phyloP scores from a whole-genome alignment of 2,329 filamentous ascomycete genomes.

The Colletotrichum phormii region DNA sequence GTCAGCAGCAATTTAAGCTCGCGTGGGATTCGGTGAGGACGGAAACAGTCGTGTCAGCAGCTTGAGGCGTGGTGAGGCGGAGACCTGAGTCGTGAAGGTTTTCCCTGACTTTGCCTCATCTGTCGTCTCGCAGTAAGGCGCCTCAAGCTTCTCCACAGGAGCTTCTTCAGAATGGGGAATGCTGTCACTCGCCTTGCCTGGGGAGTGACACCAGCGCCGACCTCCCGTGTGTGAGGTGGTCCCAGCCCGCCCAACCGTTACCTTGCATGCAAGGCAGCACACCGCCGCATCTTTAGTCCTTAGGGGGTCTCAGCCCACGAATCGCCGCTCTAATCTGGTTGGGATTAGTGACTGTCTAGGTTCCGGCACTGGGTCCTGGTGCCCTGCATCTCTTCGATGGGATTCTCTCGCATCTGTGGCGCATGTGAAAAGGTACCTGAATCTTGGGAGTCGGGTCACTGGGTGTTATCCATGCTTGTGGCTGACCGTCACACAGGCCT shows the following conservation, averaged over 20 bases:
- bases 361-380: slow-evolving; percentile 15
- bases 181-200: slow-evolving; percentile 12
- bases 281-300: slow-evolving; percentile 7
- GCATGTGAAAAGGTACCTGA: slow-evolving; percentile 5
- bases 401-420: slow-evolving; percentile 14
- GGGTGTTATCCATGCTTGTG: slow-evolving; percentile 23
- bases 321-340: slow-evolving; percentile 19
- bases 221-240: slow-evolving; percentile 25
- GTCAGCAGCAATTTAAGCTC: background rate
- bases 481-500: slow-evolving; percentile 24
- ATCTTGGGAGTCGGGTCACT: slow-evolving; percentile 8
- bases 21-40: background rate
- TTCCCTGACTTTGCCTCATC: background rate
- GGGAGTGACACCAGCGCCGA: slow-evolving; percentile 28
- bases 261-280: slow-evolving; percentile 22
- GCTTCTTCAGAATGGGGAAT: slow-evolving; percentile 22
- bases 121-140: background rate
- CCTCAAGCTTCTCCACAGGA: slow-evolving; percentile 26
- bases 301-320: background rate
- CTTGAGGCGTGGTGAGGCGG: background rate
- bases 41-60: background rate
- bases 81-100: slow-evolving; percentile 26
- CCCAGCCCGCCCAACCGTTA: slow-evolving; percentile 19
- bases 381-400: slow-evolving; percentile 13
- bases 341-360: slow-evolving; percentile 8